These are phyloP conservation scores for Tricholoma matsutake DNA, from an alignment of 768 basidiomycete species.

Conservation along the genomic window DNA sequence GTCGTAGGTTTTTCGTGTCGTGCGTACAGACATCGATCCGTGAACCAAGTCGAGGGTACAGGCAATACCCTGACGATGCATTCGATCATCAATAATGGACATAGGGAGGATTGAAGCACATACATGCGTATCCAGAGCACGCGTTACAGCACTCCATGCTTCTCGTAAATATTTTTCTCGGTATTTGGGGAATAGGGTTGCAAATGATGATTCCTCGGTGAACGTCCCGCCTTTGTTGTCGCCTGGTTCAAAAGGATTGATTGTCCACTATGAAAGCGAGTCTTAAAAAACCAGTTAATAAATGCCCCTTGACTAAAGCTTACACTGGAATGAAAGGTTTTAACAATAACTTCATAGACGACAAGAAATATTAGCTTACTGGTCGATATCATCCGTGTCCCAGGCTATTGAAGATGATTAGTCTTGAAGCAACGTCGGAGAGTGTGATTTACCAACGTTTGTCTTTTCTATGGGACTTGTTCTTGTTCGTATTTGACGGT, in stretches of 20 bases:
- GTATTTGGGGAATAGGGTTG: constrained; percentile 97
- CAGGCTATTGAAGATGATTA: constrained; percentile 60
- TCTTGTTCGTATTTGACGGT: constrained; percentile 61
- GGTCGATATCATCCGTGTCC: constrained; percentile 99
- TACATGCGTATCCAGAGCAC: constrained; percentile 79
- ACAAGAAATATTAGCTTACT: constrained; percentile 54
- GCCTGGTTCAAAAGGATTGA: constrained; percentile 68
- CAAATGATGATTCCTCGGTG: constrained; percentile 95
- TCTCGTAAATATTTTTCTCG: constrained; percentile 95
- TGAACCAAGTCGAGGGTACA: constrained; percentile 94
- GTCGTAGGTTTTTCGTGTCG: constrained; percentile 95
- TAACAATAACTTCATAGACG: constrained; percentile 4
- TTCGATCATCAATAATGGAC: background rate
- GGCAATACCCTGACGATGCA: constrained; percentile 61
- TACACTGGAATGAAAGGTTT: constrained; percentile 37
- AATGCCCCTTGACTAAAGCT: constrained; percentile 17
- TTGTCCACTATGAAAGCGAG: constrained; percentile 65
- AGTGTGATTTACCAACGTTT: constrained; percentile 64
- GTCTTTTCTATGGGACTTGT: constrained; percentile 88
- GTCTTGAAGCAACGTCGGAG: constrained; percentile 7
- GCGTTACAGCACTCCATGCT: constrained; percentile 90
- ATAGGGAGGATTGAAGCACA: background rate
- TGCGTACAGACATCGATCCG: constrained; percentile 96
- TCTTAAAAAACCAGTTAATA: background rate
- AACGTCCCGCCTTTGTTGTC: constrained; percentile 86